A percentile compares a stretch with the other conserved stretches of the same genome.
These are phyloP conservation scores for Camelina laxa DNA, from an alignment of 345 rosid genomes.

Conservation along the genomic window DNA sequence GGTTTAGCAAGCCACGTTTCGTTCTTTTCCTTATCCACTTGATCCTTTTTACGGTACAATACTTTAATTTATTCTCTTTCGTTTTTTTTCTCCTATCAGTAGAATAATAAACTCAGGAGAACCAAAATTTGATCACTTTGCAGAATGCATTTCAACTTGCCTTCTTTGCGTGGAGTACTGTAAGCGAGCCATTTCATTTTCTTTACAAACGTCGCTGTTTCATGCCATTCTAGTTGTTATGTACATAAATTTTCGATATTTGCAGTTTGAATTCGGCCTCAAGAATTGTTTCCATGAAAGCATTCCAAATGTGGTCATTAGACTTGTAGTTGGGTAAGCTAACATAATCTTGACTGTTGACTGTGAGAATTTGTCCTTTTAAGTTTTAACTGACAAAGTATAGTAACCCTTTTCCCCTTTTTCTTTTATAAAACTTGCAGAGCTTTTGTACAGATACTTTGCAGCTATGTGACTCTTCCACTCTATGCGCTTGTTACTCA, in stretches of 20 bases:
- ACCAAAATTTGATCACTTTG: constrained; percentile 14
- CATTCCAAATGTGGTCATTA: constrained; percentile 57
- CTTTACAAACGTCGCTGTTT: neutral
- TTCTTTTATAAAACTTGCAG: constrained; percentile 47
- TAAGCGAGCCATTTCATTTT: constrained; percentile 44
- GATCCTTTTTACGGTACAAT: constrained; percentile 80
- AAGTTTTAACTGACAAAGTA: constrained; percentile 3
- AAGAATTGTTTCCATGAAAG: constrained; percentile 64
- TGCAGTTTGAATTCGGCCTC: constrained; percentile 66
- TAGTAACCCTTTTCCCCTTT: neutral
- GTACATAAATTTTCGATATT: constrained; percentile 13
- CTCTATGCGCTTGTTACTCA: constrained; percentile 95
- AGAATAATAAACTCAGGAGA: constrained; percentile 12
- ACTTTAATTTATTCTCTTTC: neutral
- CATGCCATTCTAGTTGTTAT: constrained; percentile 14
- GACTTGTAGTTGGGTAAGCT: constrained; percentile 77
- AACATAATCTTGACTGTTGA: neutral
- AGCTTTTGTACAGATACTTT: constrained; percentile 69
- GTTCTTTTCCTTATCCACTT: constrained; percentile 82
- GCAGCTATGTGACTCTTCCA: constrained; percentile 97
- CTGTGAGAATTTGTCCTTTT: neutral
- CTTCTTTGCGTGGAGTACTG: constrained; percentile 91
- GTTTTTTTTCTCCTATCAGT: neutral
- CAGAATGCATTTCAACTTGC: constrained; percentile 93
- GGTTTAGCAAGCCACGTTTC: constrained; percentile 79